Base-by-base conservation (phyloP, 495 filamentous ascomycete species). In the Penicillium angulare region DNA sequence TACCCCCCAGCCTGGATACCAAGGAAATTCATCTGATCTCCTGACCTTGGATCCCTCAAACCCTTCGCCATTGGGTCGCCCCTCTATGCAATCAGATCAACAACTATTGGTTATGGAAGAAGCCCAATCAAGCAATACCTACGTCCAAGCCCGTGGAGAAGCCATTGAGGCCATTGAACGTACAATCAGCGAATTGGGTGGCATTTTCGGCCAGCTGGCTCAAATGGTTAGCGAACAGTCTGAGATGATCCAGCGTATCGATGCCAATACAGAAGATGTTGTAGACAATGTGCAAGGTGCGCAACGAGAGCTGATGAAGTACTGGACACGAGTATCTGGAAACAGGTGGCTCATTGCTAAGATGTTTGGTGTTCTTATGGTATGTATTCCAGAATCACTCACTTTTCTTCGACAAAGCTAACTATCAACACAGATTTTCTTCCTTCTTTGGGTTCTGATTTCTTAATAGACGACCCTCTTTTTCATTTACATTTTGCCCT, bases 261-360 rank as follows among this genome's bases (percentile, higher is more conserved):
- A 98, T 60, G 92, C 92, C 45, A 97, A 97, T 68, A 96, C 92
- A 0, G 86, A 93, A 63, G 89, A 97, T 65, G 87, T 97, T 13
- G 95, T 98, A 24, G 92, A 96, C 59, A 97, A 98, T 61, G 93
- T 98, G 12, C 81, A 96, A 66, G 93, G 93, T 22, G 93, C 93
- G 9, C 93, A 98, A 64, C 81, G 92, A 34, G 93, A 98, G 72
- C 48, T 81, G 35, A 81, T 98, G 77, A 97, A 97, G 63, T 98
- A 97, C 73, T 98, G 95, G 93, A 86, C 82, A 9, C 79, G 91
- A 20, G 92, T 97, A 9, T 90, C 87, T 17, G 88, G 90, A 21
- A 98, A 97, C 76, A 80, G 93, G 60, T 97, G 95, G 93, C 73
- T 98, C 40, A 83, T 98, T 45, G 95, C 92, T 13, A 97, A 97